Percentiles rank a stretch among this genome's conserved stretches.
phyloP scores from a whole-genome alignment of 2,329 filamentous ascomycete species.

The Catunica adiposa region DNA sequence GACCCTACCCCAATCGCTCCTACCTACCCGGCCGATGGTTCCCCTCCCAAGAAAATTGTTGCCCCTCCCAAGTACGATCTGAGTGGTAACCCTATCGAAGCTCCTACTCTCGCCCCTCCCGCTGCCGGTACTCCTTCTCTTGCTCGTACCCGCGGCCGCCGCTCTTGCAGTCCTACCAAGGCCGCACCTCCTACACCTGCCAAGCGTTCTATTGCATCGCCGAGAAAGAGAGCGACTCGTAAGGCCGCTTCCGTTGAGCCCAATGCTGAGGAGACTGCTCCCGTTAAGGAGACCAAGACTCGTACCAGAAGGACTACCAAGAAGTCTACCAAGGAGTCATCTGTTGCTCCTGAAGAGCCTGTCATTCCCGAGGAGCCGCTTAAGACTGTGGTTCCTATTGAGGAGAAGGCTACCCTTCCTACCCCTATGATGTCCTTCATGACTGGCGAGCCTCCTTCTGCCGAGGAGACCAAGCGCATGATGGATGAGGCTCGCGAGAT shows the following conservation, averaged over 20 bases:
- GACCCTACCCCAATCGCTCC: constrained; percentile 64
- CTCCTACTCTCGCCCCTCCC: constrained; percentile 31
- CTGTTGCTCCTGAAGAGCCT: constrained; percentile 23
- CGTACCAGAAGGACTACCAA: constrained; percentile 11
- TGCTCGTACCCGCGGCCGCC: constrained; percentile 32
- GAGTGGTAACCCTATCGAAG: constrained; percentile 17
- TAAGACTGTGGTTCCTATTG: constrained; percentile 46
- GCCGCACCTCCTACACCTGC: constrained; percentile 33
- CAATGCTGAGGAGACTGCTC: constrained; percentile 5
- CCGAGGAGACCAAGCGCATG: constrained; percentile 68
- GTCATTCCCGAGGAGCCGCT: constrained; percentile 44
- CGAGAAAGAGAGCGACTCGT: constrained; percentile 10
- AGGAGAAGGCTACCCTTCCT: constrained; percentile 20
- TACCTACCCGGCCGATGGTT: constrained; percentile 38
- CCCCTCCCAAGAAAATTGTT: constrained; percentile 57
- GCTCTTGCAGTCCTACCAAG: constrained; percentile 31
- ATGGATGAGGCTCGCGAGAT: constrained; percentile 75
- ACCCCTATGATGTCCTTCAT: constrained; percentile 21
- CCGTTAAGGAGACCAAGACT: constrained; percentile 10
- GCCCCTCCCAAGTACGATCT: constrained; percentile 64
- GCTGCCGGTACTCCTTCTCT: constrained; percentile 25
- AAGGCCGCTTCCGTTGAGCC: constrained; percentile 13
- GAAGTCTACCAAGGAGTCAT: constrained; percentile 23
- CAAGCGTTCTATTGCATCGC: constrained; percentile 26
- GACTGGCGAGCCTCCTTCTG: constrained; percentile 50